Evolutionary conservation across 2,329 filamentous ascomycete genomes (phyloP).

Genomic region (Phyllosticta paracitricarpa): DNA sequence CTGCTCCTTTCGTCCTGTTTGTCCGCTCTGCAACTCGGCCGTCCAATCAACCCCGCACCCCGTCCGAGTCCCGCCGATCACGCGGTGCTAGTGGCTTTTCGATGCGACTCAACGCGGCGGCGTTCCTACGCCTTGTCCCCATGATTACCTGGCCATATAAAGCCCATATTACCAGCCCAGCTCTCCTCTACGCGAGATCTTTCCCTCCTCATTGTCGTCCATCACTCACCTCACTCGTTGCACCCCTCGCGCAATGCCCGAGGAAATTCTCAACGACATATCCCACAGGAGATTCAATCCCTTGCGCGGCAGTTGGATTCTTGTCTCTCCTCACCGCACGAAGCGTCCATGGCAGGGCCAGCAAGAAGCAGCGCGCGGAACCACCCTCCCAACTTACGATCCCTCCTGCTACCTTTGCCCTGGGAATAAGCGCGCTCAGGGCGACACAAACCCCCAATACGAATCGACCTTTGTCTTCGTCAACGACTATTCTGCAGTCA

Average conservation of each 20-base stretch:
- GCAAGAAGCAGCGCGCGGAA: constrained; percentile 38
- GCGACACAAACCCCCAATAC: constrained; percentile 79
- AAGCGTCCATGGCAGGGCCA: constrained; percentile 90
- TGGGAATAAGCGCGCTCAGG: constrained; percentile 77
- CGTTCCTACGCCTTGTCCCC: background rate
- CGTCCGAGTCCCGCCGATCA: constrained; percentile 7
- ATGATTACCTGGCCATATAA: constrained; percentile 3
- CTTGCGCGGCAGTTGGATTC: constrained; percentile 77
- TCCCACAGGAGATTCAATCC: constrained; percentile 93
- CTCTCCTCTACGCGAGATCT: background rate
- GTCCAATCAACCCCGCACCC: background rate
- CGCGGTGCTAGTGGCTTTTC: constrained; percentile 7
- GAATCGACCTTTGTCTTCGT: constrained; percentile 85
- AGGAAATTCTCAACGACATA: constrained; percentile 71
- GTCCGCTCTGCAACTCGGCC: background rate
- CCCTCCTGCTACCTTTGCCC: constrained; percentile 87
- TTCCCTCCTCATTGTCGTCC: background rate
- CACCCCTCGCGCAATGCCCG: constrained; percentile 29
- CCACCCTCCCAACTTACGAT: constrained; percentile 65
- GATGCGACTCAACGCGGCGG: constrained; percentile 3
- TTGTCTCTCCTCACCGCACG: constrained; percentile 91
- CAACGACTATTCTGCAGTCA: constrained; percentile 95
- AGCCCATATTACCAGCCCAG: background rate
- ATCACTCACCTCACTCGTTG: background rate
- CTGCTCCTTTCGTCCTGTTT: background rate